Conservation (phyloP, 1,284 basidiomycete species). For the Apiotrichum laibachii region DNA sequence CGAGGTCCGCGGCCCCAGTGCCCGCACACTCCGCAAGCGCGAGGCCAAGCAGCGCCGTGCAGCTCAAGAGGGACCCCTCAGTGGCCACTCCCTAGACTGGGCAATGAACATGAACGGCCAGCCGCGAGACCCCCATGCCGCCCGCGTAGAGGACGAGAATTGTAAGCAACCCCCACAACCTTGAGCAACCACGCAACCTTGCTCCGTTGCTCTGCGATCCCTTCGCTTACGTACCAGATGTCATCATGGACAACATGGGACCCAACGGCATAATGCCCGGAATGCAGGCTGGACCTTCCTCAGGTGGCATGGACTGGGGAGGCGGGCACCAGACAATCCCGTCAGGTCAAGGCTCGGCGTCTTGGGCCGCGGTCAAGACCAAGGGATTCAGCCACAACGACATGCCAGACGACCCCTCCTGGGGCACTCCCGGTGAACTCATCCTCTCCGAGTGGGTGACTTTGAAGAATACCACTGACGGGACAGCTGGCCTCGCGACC, state of each 20-base stretch:
- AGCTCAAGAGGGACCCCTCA: background rate
- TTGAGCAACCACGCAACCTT: no score
- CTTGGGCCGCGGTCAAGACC: background rate
- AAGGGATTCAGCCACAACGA: conserved; percentile 1
- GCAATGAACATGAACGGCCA: background rate
- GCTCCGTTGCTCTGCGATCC: no score
- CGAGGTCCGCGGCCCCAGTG: conserved; percentile 33
- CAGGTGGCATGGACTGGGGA: background rate
- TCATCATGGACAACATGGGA: no score
- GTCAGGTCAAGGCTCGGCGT: background rate
- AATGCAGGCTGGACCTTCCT: no score
- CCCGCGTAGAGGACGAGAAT: background rate
- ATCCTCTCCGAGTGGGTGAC: conserved; percentile 35
- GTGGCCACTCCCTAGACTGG: background rate
- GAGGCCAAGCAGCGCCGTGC: conserved; percentile 19
- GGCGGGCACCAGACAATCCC: background rate
- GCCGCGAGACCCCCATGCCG: background rate
- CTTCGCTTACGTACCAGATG: no score
- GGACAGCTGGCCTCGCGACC: conserved; percentile 37
- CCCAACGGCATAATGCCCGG: no score
- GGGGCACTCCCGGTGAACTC: background rate
- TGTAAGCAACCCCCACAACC: no score
- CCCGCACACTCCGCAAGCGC: conserved; percentile 31
- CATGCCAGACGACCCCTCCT: conserved; percentile 2
- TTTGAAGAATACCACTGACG: no score